A percentile compares a stretch with the other conserved stretches of the same genome.
phyloP scores from a whole-genome alignment of 2,329 filamentous ascomycete genomes.

The Aspergillus ustus region DNA sequence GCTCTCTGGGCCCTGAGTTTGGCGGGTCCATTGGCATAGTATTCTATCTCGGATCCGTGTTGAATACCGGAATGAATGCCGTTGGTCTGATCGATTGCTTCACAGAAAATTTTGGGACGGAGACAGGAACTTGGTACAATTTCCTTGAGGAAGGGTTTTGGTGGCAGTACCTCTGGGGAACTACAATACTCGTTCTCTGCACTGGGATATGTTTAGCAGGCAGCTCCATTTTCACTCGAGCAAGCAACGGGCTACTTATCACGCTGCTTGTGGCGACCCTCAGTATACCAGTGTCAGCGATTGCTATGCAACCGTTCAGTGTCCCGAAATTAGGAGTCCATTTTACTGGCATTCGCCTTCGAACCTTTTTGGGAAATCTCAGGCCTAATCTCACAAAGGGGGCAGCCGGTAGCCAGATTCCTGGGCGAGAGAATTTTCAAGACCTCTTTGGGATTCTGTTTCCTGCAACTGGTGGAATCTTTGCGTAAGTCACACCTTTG shows the following conservation, averaged over 20 bases:
- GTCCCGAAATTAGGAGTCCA: slow-evolving; percentile 66
- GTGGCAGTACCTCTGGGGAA: slow-evolving; percentile 77
- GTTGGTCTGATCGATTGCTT: slow-evolving; percentile 85
- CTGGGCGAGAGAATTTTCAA: slow-evolving; percentile 72
- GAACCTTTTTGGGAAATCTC: slow-evolving; percentile 75
- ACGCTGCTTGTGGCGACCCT: slow-evolving; percentile 74
- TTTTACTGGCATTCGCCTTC: slow-evolving; percentile 76
- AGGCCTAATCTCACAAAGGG: slow-evolving; percentile 68
- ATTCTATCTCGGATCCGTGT: slow-evolving; percentile 86
- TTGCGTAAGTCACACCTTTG: slow-evolving; percentile 50
- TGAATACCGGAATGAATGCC: slow-evolving; percentile 86
- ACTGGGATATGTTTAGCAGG: slow-evolving; percentile 78
- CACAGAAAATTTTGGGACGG: slow-evolving; percentile 70
- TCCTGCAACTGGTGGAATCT: slow-evolving; percentile 67
- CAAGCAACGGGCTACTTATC: slow-evolving; percentile 75
- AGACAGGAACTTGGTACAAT: slow-evolving; percentile 60
- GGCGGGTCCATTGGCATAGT: slow-evolving; percentile 86
- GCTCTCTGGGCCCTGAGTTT: slow-evolving; percentile 84
- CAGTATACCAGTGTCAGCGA: slow-evolving; percentile 80
- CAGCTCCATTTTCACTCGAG: slow-evolving; percentile 77
- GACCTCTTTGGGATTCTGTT: slow-evolving; percentile 86
- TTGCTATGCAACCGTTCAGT: slow-evolving; percentile 70
- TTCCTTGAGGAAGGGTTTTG: slow-evolving; percentile 73
- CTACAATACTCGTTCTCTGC: slow-evolving; percentile 71
- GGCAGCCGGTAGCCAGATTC: slow-evolving; percentile 64